phyloP scores from a whole-genome alignment of 306 rosid species.

The Sphenostylis stenocarpa region DNA sequence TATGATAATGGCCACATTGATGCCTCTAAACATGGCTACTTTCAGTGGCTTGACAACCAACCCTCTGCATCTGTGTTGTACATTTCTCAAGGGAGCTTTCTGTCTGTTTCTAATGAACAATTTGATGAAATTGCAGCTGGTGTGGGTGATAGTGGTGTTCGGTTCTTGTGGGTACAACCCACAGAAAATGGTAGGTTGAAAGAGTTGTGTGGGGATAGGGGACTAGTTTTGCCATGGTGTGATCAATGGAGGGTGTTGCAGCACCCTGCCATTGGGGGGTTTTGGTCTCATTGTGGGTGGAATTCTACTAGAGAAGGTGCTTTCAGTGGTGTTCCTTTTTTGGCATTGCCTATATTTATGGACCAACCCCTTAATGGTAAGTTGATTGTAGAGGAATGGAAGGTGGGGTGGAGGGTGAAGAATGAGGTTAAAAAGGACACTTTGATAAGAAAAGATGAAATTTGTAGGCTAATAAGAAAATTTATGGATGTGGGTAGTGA shows the following conservation, averaged over 20 bases:
- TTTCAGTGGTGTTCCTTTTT: conserved; percentile 57
- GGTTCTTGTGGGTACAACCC: conserved; percentile 48
- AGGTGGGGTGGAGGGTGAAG: conserved; percentile 58
- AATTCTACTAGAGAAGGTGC: conserved; percentile 56
- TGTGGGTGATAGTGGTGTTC: conserved; percentile 34
- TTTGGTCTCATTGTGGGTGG: conserved; percentile 73
- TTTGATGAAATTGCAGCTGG: conserved; percentile 49
- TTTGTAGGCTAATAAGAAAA: conserved; percentile 36
- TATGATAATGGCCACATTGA: not conserved
- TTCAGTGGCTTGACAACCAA: conserved; percentile 50
- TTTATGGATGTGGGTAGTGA: conserved; percentile 49
- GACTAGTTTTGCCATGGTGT: conserved; percentile 57
- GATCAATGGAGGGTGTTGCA: conserved; percentile 54
- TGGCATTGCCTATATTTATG: conserved; percentile 39
- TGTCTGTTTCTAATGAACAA: conserved; percentile 46
- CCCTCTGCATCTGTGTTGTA: conserved; percentile 50
- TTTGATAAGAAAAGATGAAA: conserved; percentile 47
- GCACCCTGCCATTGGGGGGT: conserved; percentile 57
- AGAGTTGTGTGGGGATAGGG: conserved; percentile 45
- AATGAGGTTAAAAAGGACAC: not conserved
- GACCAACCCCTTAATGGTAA: conserved; percentile 48
- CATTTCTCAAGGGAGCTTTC: conserved; percentile 59
- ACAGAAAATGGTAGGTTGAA: conserved; percentile 26
- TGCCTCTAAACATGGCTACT: not conserved
- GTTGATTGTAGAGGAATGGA: conserved; percentile 56